These are phyloP conservation scores for Eucommia ulmoides DNA, from an alignment of 257 asterid species.

Conservation along the genomic window DNA sequence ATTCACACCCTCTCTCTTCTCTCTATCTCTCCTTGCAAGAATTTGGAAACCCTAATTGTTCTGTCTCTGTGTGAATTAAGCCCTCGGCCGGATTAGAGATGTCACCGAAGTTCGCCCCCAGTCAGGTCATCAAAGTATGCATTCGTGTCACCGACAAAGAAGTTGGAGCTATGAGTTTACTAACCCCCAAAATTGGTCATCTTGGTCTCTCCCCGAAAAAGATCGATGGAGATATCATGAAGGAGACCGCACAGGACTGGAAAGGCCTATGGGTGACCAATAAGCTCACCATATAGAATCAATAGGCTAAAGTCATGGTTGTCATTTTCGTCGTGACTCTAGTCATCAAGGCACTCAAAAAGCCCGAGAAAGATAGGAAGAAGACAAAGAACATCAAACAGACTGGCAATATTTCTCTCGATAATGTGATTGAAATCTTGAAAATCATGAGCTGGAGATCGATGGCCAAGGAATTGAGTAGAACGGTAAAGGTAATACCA, in stretches of 20 bases:
- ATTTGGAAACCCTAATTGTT: no score
- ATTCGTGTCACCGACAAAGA: slow-evolving; percentile 73
- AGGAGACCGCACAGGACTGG: slow-evolving; percentile 68
- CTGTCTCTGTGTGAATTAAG: no score
- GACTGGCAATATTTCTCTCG: slow-evolving; percentile 46
- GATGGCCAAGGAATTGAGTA: slow-evolving; percentile 67
- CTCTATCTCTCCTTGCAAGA: no score
- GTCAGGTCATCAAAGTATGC: slow-evolving; percentile 59
- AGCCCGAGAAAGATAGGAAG: slow-evolving; percentile 64
- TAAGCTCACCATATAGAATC: slow-evolving; percentile 57
- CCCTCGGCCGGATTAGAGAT: no score
- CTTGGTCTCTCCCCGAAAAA: slow-evolving; percentile 59
- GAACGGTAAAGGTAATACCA: no score
- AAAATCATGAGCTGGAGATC: slow-evolving; percentile 46
- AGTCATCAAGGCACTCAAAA: slow-evolving; percentile 66
- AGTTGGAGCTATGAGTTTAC: slow-evolving; percentile 63
- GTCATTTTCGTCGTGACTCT: slow-evolving; percentile 68
- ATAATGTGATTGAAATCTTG: slow-evolving; percentile 53
- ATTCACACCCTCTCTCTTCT: no score
- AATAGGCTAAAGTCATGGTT: slow-evolving; percentile 56
- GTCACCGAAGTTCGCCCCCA: slow-evolving; percentile 71
- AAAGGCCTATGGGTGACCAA: slow-evolving; percentile 62
- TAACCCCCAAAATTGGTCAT: slow-evolving; percentile 72
- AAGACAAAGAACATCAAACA: slow-evolving; percentile 61
- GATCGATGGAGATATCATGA: slow-evolving; percentile 68